These are phyloP conservation scores for Aspergillus sp. DNA, from an alignment of 2,329 filamentous ascomycete genomes.

Conservation along the genomic window DNA sequence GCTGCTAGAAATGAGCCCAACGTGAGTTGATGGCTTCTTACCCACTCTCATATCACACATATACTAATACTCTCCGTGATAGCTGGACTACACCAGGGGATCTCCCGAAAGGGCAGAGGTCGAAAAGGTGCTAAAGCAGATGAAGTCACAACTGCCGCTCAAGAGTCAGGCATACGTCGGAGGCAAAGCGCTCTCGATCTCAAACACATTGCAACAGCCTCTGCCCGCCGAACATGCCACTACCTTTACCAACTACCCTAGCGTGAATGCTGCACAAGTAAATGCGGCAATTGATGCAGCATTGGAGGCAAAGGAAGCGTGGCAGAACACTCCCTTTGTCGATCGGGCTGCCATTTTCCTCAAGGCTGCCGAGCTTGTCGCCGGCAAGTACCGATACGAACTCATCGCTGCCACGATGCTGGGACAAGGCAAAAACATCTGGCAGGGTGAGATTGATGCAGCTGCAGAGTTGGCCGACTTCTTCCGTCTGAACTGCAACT, in stretches of 20 bases:
- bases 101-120: constrained; percentile 39
- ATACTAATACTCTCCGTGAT: neutral
- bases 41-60: neutral
- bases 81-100: constrained; percentile 30
- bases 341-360: constrained; percentile 90
- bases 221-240: constrained; percentile 42
- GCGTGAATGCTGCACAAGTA: constrained; percentile 73
- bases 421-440: constrained; percentile 94
- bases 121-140: constrained; percentile 31
- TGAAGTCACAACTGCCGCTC: constrained; percentile 38
- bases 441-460: constrained; percentile 94
- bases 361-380: constrained; percentile 86
- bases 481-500: constrained; percentile 65
- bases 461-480: constrained; percentile 91
- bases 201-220: constrained; percentile 29
- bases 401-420: constrained; percentile 94
- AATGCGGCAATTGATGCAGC: constrained; percentile 76
- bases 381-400: constrained; percentile 89
- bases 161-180: constrained; percentile 33
- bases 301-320: constrained; percentile 75
- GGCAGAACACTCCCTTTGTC: constrained; percentile 82
- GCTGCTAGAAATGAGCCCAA: constrained; percentile 40
- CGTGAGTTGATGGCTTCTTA: constrained; percentile 21
- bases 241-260: constrained; percentile 77
- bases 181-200: constrained; percentile 28